phyloP scores from a whole-genome alignment of 2,329 filamentous ascomycete genomes.

The Aspergillus sp. region DNA sequence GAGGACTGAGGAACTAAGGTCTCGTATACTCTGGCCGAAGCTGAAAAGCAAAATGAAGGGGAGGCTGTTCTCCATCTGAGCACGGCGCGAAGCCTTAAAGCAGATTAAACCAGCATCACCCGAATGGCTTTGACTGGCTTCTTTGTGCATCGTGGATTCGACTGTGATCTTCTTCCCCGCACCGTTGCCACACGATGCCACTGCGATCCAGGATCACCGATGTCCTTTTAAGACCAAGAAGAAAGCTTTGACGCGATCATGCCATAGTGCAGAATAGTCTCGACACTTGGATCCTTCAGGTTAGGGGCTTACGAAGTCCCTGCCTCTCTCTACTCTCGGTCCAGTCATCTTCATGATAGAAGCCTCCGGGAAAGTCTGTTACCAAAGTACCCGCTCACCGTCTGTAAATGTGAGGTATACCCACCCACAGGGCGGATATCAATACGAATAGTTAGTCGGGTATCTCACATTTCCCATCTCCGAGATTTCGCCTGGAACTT shows the following conservation, averaged over 20 bases:
- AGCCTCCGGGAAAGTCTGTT: neutral
- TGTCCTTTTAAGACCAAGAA: neutral
- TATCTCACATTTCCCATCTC: conserved; percentile 1
- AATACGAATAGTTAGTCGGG: neutral
- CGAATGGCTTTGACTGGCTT: conserved; percentile 10
- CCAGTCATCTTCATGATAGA: neutral
- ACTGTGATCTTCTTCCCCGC: conserved; percentile 25
- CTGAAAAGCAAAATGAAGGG: conserved; percentile 1
- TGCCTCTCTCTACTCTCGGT: neutral
- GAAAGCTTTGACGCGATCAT: neutral
- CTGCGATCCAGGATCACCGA: conserved; percentile 2
- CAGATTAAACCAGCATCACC: conserved; percentile 13
- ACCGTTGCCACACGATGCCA: conserved; percentile 18
- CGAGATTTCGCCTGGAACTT: conserved; percentile 12
- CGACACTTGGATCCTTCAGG: neutral
- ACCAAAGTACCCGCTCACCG: neutral
- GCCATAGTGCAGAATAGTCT: neutral
- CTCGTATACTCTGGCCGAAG: conserved; percentile 14
- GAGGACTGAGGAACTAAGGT: neutral
- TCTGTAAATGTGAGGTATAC: neutral
- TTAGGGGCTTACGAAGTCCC: neutral
- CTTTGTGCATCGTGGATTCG: conserved; percentile 19
- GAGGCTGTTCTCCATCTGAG: conserved; percentile 9
- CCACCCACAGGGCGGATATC: neutral
- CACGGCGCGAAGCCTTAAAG: conserved; percentile 17